phyloP scores from a whole-genome alignment of 441 rosid species.

The Bocquillonia castaneifolia region DNA sequence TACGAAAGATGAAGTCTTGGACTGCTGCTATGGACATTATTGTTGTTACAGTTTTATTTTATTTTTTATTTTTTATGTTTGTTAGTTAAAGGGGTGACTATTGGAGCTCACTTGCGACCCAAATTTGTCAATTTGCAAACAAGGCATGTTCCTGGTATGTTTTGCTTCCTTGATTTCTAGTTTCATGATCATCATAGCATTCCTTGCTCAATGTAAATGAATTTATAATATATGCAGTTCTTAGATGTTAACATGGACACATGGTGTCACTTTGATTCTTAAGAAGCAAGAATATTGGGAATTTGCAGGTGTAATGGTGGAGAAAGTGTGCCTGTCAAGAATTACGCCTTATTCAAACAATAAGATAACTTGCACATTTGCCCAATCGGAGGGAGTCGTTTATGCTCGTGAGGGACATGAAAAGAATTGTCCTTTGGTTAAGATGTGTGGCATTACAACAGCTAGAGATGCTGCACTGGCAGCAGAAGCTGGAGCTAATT shows the following conservation, averaged over 20 bases:
- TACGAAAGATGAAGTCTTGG: neutral
- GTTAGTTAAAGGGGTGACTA: constrained; percentile 30
- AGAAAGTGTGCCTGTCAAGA: constrained; percentile 20
- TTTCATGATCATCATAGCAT: neutral
- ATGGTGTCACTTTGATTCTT: neutral
- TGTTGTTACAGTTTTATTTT: neutral
- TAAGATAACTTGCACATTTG: constrained; percentile 22
- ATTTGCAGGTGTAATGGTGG: constrained; percentile 28
- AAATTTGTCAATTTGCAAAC: constrained; percentile 29
- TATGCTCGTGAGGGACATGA: constrained; percentile 23
- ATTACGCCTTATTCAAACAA: constrained; percentile 20
- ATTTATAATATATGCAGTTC: neutral
- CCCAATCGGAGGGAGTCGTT: constrained; percentile 29
- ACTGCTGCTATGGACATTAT: neutral
- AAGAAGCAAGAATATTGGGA: neutral
- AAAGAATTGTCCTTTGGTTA: constrained; percentile 45
- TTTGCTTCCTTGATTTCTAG: constrained; percentile 4
- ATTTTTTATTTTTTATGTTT: neutral
- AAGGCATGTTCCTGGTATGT: constrained; percentile 34
- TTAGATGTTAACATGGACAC: neutral
- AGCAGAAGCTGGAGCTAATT: constrained; percentile 83
- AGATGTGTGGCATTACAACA: constrained; percentile 88
- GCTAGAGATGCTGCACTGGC: constrained; percentile 78
- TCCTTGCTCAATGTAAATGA: neutral
- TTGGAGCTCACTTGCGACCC: constrained; percentile 27